Percentiles rank a stretch among this genome's conserved stretches.
Conservation (phyloP, 768 basidiomycete species). For the Kwoniella dendrophila region DNA sequence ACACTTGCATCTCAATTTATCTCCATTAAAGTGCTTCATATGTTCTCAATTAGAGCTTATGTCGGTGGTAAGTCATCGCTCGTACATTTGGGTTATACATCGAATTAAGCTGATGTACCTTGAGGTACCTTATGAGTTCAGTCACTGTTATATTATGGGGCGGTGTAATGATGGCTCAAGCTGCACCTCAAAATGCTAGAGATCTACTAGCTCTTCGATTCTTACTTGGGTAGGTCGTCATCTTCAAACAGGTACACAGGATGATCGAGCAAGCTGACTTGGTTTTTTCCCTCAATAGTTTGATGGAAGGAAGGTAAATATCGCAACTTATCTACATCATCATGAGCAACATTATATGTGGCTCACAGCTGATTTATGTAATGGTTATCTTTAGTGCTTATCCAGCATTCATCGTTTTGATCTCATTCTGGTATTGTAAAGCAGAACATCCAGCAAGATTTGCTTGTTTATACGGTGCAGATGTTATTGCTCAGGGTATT, state of each 20-base stretch:
- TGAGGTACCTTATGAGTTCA: no score
- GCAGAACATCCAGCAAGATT: constrained; percentile 37
- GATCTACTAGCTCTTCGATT: constrained; percentile 13
- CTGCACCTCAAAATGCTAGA: constrained; percentile 11
- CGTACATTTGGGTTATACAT: no score
- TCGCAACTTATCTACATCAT: no score
- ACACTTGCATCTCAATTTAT: constrained; percentile 14
- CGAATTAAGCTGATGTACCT: not conserved
- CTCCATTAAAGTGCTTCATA: constrained; percentile 16
- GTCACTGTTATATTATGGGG: constrained; percentile 21
- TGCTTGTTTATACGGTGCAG: constrained; percentile 28
- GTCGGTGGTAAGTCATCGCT: constrained; percentile 23
- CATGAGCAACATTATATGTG: no score
- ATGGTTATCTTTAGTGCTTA: no score
- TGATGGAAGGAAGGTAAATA: constrained; percentile 11
- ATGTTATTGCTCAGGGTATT: constrained; percentile 35
- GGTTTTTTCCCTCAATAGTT: not conserved
- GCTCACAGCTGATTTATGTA: no score
- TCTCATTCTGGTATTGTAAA: constrained; percentile 33
- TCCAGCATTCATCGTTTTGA: constrained; percentile 18
- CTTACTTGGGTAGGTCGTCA: constrained; percentile 12
- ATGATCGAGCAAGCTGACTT: not conserved
- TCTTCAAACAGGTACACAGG: not conserved
- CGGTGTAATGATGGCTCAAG: constrained; percentile 20
- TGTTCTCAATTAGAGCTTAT: constrained; percentile 11